These are phyloP conservation scores for Leccinum barrowsii DNA, from an alignment of 768 basidiomycete genomes.

Conservation along the genomic window DNA sequence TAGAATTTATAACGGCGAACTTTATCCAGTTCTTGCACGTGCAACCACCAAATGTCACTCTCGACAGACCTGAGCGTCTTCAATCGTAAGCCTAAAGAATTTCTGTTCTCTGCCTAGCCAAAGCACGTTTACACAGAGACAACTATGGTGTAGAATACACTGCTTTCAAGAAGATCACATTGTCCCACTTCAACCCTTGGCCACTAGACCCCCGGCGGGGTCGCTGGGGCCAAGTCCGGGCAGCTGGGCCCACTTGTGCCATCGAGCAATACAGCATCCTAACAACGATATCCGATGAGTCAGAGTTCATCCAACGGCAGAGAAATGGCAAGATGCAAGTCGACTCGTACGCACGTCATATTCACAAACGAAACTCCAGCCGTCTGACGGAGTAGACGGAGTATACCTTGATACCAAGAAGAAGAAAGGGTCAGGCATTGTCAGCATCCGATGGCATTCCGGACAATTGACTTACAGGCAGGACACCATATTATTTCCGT, in stretches of 20 bases:
- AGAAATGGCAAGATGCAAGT: neutral
- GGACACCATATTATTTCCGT: too few relatives aligned
- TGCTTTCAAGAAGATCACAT: neutral
- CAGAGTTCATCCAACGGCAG: neutral
- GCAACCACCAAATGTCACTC: too few relatives aligned
- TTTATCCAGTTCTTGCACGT: too few relatives aligned
- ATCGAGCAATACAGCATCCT: too few relatives aligned
- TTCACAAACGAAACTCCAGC: neutral
- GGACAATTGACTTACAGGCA: neutral
- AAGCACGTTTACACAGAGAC: neutral
- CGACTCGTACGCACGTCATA: slow-evolving; percentile 1
- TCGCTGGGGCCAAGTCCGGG: too few relatives aligned
- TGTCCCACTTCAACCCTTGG: neutral
- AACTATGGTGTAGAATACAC: neutral
- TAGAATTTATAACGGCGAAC: too few relatives aligned
- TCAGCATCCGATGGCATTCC: neutral
- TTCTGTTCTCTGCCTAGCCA: neutral
- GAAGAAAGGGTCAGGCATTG: neutral
- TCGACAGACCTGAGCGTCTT: neutral
- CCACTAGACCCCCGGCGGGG: neutral
- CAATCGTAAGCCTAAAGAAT: neutral
- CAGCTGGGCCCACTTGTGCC: too few relatives aligned
- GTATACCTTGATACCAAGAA: neutral
- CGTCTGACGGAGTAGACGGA: too few relatives aligned
- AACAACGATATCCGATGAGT: neutral